Evolutionary conservation across 345 rosid species (phyloP), one percentile per base, ranked within the genome.

Genomic region (Acer campestre): DNA sequence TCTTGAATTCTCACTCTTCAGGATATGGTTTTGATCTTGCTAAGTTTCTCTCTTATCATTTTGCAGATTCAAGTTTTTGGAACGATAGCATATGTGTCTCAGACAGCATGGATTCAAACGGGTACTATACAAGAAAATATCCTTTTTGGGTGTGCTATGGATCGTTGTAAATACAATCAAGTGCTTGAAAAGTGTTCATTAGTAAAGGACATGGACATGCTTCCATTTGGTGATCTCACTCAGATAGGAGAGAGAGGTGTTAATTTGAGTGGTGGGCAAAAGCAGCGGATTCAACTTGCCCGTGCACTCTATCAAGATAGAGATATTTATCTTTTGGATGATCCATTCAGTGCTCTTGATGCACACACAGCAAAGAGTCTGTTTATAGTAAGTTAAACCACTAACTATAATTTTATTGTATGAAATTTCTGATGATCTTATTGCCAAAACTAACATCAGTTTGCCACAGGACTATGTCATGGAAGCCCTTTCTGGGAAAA

Each of bases 191-290:
- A 63, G 67, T 87, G 90, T 74, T 84, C 88, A 18, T 78, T 89
- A 2, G 70, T 65, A 12, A 84, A 87, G 76, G 92, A 89, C 61
- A 53, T 89, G 0, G 85, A 85, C 63, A 78, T 84, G 84, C 77
- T 89, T 61, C 85, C 89, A 4, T 86, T 70, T 65, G 82, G 87
- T 1, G 90, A 89, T 55, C 85, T 81, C 44, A 89, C 98, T n/a
- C 95, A 93, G 85, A 94, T 94, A 66, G 98, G 98, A 23, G 97
- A 94, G 83, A 85, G 98, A 85, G 98, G 98, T 75, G 98, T 94
- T 58, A 94, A 94, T 85, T 87, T 94, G 77, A 94, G 98, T 70
- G 98, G 98, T 23, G 98, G 98, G 64, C 98, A 94, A 85, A 94
- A 93, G 79, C 98, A 94, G 86, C 81, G 97, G 70, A 87, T 94